Evolutionary conservation across 192 early-diverging fungal genomes (phyloP).

Genomic region (Umbelopsis isabellina): DNA sequence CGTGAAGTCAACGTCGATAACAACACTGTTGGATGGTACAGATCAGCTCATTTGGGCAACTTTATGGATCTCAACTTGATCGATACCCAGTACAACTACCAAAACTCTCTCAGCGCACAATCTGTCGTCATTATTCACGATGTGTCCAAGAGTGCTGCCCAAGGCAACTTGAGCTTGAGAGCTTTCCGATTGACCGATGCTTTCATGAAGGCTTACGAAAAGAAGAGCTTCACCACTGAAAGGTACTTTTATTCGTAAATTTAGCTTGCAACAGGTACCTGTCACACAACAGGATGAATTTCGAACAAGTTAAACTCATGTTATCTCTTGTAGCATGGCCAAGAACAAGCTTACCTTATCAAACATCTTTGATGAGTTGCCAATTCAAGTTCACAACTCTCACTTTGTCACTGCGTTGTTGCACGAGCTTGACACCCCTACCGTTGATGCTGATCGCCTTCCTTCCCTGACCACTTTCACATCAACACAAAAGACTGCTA

Average conservation of each 20-base stretch:
- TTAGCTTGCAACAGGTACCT: background rate
- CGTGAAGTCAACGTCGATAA: slow-evolving; percentile 94
- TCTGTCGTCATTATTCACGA: slow-evolving; percentile 94
- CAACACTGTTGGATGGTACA: slow-evolving; percentile 98
- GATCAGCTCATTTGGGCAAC: slow-evolving; percentile 84
- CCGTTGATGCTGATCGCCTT: slow-evolving; percentile 53
- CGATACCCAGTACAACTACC: slow-evolving; percentile 90
- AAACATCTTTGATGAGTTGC: slow-evolving; percentile 89
- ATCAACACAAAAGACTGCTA: slow-evolving; percentile 33
- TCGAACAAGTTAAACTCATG: background rate
- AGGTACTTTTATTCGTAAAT: slow-evolving; percentile 35
- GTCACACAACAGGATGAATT: background rate
- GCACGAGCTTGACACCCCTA: slow-evolving; percentile 65
- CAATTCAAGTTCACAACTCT: slow-evolving; percentile 86
- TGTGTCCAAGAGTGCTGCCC: slow-evolving; percentile 79
- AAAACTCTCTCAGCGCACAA: slow-evolving; percentile 78
- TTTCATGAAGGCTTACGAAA: slow-evolving; percentile 85
- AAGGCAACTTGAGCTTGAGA: slow-evolving; percentile 83
- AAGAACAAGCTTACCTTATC: slow-evolving; percentile 80
- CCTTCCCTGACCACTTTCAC: slow-evolving; percentile 66
- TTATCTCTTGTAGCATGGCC: slow-evolving; percentile 47
- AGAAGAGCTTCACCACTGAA: slow-evolving; percentile 85
- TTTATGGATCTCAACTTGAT: slow-evolving; percentile 90
- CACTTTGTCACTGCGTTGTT: slow-evolving; percentile 79
- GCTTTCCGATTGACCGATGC: slow-evolving; percentile 86